Base-by-base conservation (phyloP, 2,329 filamentous ascomycete genomes). In the Aspergillus chevalieri region DNA sequence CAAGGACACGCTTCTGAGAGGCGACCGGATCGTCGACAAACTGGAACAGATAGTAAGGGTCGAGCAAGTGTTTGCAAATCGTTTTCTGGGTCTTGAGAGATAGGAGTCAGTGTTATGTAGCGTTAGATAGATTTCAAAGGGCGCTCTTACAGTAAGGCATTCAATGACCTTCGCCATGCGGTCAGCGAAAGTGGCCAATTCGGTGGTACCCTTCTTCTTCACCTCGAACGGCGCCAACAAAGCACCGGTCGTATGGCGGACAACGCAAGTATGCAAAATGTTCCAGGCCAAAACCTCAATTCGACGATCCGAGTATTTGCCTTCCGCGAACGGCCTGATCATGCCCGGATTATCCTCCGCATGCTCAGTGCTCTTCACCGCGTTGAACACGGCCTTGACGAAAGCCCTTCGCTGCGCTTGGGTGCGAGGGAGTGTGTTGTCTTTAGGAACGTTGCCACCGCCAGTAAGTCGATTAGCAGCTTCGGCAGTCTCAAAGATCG, bases 11-110 rank as follows among this genome's bases (percentile, higher is more conserved):
- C 53, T 62, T 62, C 28, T 51, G 51, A 17, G 59, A 51, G 10
- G 49, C 58, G 15, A 56, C 43, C 3, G 70, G 70, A 44, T 73
- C 68, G 44, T 72, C 67, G 26, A 72, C 59, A 41, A 72, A 62
- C 4, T 55, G 54, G 41, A 59, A 52, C 26, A 68, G 44, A 50
- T 66, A 72, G 6, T 57, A 52, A 2, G 63, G 54, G 44, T 70
- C 68, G 14, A 70, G 51, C 9, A 72, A 52, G 46, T 70, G 68
- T 47, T 70, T 70, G 62, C 67, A 71, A 28, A 72, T 66, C 0
- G 68, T 66, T 54, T 73, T 73, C 26, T 64, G 65, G 7, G 49
- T 54, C 54, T 62, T 46, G 28, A 39, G 12, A 30, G 14, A n/a
- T 15, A 26, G 50, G 19, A 54, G 45, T n/a, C 22, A 26, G 21